Evolutionary conservation across 768 basidiomycete species (phyloP), one percentile per base, ranked within the genome.

Genomic region (Kwoniella mangroviensis): DNA sequence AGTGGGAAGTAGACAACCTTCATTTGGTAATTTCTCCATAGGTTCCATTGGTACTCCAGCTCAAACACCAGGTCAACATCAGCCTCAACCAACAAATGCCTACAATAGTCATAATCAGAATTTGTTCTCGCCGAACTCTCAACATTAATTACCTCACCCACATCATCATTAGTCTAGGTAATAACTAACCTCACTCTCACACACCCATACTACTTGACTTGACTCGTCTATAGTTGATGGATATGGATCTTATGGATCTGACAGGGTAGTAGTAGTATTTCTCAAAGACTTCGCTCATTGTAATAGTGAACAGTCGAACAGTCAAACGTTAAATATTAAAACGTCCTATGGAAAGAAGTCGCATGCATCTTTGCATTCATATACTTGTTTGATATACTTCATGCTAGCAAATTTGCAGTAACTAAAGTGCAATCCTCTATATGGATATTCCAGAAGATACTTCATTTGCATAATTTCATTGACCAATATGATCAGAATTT

Each of bases 121-220:
- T 55, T 43, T 72, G 28, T 72, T 72, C 55, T 72, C 70, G n/a
- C 70, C 70, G 17, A 61, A 57, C 24, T 40, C 21, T 40, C 63
- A 66, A 49, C 66, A 53, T 69, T 64, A 69, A 60, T 68, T 66
- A 51, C 72, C 67, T 55, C 65, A 65, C 60, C 52, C 68, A 24
- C 55, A 61, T 58, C 65, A 71, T 52, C 65, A 60, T 59, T 60
- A 70, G 42, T 11, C 7, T n/a, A 22, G 24, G 45, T 49, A 49
- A 17, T 49, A 49, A 13, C 42, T 43, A 7, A 49, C 13, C 45
- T 49, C 45, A 15, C 45, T 19, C 45, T 49, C 45, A 13, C 45
- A 34, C 34, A 34, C 34, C 9, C 34, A 6, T 34, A 34, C 34
- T 34, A 34, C 34, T 34, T 34, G 1, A 7, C 34, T 34, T 34